A percentile compares a stretch with the other conserved stretches of the same genome.
Conservation (phyloP, 2,329 filamentous ascomycete species). For the Pseudogymnoascus sp. region DNA sequence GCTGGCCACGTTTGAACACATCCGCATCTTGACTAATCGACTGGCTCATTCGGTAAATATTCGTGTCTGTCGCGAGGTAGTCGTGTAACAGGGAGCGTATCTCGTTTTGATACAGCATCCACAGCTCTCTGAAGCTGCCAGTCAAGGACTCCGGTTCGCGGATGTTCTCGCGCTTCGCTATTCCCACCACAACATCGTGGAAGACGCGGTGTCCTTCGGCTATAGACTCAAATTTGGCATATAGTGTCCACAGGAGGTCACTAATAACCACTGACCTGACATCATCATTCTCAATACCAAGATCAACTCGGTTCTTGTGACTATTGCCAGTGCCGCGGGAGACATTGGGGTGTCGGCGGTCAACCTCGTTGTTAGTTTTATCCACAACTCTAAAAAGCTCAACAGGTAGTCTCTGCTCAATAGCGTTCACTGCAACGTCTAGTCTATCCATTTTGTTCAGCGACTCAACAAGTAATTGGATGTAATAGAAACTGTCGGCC, state of each 20-base stretch:
- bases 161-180: conserved; percentile 72
- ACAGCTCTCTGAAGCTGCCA: conserved; percentile 89
- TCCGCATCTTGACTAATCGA: conserved; percentile 33
- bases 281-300: conserved; percentile 62
- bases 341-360: conserved; percentile 83
- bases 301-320: conserved; percentile 51
- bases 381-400: conserved; percentile 92
- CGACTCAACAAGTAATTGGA: conserved; percentile 77
- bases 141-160: conserved; percentile 58
- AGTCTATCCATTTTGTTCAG: conserved; percentile 82
- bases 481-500: conserved; percentile 89
- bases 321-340: conserved; percentile 45
- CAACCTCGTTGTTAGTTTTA: conserved; percentile 88
- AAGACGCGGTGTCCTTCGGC: conserved; percentile 90
- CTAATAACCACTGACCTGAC: conserved; percentile 79
- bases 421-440: conserved; percentile 76
- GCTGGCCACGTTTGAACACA: conserved; percentile 37
- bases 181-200: conserved; percentile 82
- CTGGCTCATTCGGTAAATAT: conserved; percentile 56
- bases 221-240: conserved; percentile 95
- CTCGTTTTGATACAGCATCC: conserved; percentile 97
- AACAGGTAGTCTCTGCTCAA: conserved; percentile 87
- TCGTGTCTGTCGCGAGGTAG: conserved; percentile 87
- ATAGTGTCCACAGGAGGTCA: conserved; percentile 84
- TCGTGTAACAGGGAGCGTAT: conserved; percentile 91